Evolutionary conservation across 257 asterid genomes (phyloP), one percentile per base, ranked within the genome.

Genomic region (Petunia axillaris): DNA sequence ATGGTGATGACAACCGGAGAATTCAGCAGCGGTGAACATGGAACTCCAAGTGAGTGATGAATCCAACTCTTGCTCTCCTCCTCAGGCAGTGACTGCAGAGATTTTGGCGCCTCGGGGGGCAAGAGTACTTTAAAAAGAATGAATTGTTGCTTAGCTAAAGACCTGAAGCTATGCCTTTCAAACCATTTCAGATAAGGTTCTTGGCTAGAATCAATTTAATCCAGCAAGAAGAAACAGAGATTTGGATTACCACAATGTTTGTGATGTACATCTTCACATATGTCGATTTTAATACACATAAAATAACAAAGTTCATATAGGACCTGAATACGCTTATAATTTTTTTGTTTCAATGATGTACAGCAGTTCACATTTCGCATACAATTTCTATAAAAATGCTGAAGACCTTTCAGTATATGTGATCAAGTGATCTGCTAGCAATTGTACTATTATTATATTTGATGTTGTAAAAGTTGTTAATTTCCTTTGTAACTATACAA

Each of bases 1-100:
- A 90, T 95, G 98, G 88, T 92, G 8, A 81, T 92, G 91, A 63
- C 91, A 6, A 88, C 84, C 44, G 82, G 83, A 36, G 97, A 94
- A n/a, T 88, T 80, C 60, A 82, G 79, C 60, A 89, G 90, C 76
- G 86, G 93, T 5, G 97, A 89, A 64, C 86, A 82, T 35, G 97
- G 93, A 36, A 36, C 43, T 71, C 77, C 77, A 10, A 71, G 35
- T 71, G 77, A 48, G 25, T 25, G 35, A 71, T 25, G 77, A 48
- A 13, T 78, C 15, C 15, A 80, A 46, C 25, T 16, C 16, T 70
- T 70, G 4, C 35, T 25, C 59, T 70, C 44, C 25, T 70, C 57
- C 58, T 71, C 77, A 46, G 46, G 58, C 76, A 70, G 55, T 53
- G 39, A 46, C 3, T 9, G 39, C 40, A 71, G 15, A 52, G 4